Evolutionary conservation across 164 flowering plant species (phyloP), one percentile per base, ranked within the genome.

Genomic region (Amborella trichopoda): DNA sequence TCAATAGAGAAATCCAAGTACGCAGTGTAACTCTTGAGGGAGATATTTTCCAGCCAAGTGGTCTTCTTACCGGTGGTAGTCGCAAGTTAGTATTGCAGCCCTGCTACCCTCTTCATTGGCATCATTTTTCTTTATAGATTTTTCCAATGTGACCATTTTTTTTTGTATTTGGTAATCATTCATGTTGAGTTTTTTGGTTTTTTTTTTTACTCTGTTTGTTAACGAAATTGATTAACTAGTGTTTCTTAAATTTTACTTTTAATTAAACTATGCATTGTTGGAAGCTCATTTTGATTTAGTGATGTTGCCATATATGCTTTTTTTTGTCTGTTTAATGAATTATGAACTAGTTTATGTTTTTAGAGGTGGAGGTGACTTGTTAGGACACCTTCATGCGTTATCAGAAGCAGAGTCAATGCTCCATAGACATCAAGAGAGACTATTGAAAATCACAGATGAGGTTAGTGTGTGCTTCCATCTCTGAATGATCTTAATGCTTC

Each of bases 11-110:
- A 34, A 60, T 66, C 32, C 52, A 42, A 55, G 70, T 75, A 26
- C 79, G 80, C 34, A 84, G 91, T 69, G 95, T 88, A 44, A 93
- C 94, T 32, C 83, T 87, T 57, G 95, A 93, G 63, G 99, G 99
- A 25, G 99, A 93, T 60, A 73, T 82, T 55, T 93, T 82, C 67
- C 91, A 82, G 61, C 99, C 94, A 28, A 78, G 95, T 70, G 99
- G 99, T 48, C 77, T 84, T 43, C 62, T 93, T 46, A 93, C 99
- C 59, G 99, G 99, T 60, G 99, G 99, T 53, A 82, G 95, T 59
- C 96, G 96, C 73, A 93, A 66, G 96, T 87, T 71, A 59, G 78
- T 43, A 6, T 11, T 32, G n/a, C 16, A 6, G 5, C 30, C 22
- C 27, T 22, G 17, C 41, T 28, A 22, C 46, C 37, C 5, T 30